phyloP scores from a whole-genome alignment of 1,284 basidiomycete species.

The Leucoagaricus sp. region DNA sequence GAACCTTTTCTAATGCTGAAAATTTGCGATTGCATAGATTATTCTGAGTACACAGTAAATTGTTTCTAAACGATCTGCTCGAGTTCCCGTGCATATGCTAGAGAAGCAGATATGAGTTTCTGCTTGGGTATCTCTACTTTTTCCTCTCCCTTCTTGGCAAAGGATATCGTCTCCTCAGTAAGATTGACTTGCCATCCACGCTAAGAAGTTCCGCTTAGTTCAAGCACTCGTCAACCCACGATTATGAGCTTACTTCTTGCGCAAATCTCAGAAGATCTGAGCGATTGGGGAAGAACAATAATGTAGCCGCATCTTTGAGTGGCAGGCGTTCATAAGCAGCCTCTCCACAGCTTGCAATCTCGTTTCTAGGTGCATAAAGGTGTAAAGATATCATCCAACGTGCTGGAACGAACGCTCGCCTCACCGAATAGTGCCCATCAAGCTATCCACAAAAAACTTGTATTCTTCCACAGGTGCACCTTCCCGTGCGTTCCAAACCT shows the following conservation, averaged over 20 bases:
- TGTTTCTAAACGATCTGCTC: constrained; percentile 82
- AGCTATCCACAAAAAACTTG: constrained; percentile 86
- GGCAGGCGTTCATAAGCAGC: constrained; percentile 87
- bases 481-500: constrained; percentile 94
- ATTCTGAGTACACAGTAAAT: constrained; percentile 15
- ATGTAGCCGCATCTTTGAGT: constrained; percentile 83
- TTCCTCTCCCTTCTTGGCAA: constrained; percentile 74
- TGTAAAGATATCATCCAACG: not conserved
- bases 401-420: constrained; percentile 18
- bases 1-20: constrained; percentile 5
- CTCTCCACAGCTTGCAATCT: constrained; percentile 93
- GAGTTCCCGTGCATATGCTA: constrained; percentile 81
- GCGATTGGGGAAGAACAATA: constrained; percentile 84
- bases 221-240: not conserved
- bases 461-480: constrained; percentile 88
- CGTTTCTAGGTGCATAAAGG: constrained; percentile 56
- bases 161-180: constrained; percentile 57
- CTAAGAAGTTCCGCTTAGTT: constrained; percentile 36
- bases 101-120: constrained; percentile 73
- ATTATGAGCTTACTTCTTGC: constrained; percentile 52
- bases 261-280: constrained; percentile 81
- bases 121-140: constrained; percentile 81
- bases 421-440: constrained; percentile 91
- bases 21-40: constrained; percentile 8
- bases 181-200: constrained; percentile 76